These are phyloP conservation scores for Aspergillus sp. DNA, from an alignment of 2,329 filamentous ascomycete species.

Conservation along the genomic window DNA sequence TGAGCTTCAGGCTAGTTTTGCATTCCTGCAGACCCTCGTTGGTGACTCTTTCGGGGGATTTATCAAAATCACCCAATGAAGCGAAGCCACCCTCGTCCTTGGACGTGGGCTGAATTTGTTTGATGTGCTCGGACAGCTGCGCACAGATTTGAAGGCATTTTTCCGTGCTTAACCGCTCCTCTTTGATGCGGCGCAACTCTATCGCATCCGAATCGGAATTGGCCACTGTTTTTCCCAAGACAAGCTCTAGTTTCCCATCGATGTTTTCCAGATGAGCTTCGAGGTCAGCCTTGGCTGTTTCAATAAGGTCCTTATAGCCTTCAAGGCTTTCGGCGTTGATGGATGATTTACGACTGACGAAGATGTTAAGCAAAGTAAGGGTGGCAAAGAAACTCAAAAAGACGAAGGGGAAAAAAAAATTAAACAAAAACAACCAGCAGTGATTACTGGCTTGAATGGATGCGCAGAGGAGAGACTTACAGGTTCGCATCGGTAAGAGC, in stretches of 20 bases:
- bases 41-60: conserved; percentile 24
- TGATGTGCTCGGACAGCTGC: conserved; percentile 24
- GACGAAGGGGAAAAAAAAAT: conserved; percentile 2
- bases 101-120: conserved; percentile 17
- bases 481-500: conserved; percentile 37
- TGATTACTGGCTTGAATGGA: no score
- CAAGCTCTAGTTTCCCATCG: conserved; percentile 19
- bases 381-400: neutral
- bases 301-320: conserved; percentile 20
- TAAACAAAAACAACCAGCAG: conserved; percentile 1
- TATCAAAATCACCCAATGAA: conserved; percentile 5
- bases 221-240: conserved; percentile 7
- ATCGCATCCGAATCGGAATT: conserved; percentile 11
- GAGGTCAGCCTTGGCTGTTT: conserved; percentile 20
- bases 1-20: conserved; percentile 24
- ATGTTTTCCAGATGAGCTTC: conserved; percentile 23
- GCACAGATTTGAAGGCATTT: conserved; percentile 28
- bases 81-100: conserved; percentile 10
- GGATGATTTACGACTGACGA: conserved; percentile 26
- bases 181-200: conserved; percentile 19
- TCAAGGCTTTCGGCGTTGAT: conserved; percentile 23
- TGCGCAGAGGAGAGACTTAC: conserved; percentile 20
- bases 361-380: neutral
- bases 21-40: conserved; percentile 31
- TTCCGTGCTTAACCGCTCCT: conserved; percentile 24